Evolutionary conservation across 805 yeast species (phyloP).

Genomic region (Saccharomycopsis synnaedendra): DNA sequence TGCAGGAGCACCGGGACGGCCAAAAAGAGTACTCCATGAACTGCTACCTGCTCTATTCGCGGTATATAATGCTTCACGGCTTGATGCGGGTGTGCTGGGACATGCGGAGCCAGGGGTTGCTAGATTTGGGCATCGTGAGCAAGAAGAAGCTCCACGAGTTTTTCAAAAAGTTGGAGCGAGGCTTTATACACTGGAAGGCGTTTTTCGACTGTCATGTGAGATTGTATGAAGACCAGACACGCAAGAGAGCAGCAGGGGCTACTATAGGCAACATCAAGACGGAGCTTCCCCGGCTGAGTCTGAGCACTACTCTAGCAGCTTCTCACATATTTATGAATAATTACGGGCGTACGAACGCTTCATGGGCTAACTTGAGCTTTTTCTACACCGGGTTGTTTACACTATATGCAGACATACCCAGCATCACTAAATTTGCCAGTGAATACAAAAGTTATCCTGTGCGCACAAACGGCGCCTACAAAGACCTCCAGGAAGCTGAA

Average conservation of each 20-base stretch:
- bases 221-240: slow-evolving; percentile 6
- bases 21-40: slow-evolving; percentile 25
- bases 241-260: slow-evolving; percentile 14
- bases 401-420: slow-evolving; percentile 20
- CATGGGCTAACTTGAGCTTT: slow-evolving; percentile 25
- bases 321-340: slow-evolving; percentile 19
- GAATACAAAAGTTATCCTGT: slow-evolving; percentile 6
- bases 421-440: slow-evolving; percentile 15
- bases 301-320: background rate
- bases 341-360: slow-evolving; percentile 25
- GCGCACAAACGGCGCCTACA: background rate
- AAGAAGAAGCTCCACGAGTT: slow-evolving; percentile 20
- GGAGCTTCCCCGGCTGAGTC: background rate
- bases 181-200: slow-evolving; percentile 24
- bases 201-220: slow-evolving; percentile 25
- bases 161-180: slow-evolving; percentile 22
- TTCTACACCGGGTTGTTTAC: slow-evolving; percentile 21
- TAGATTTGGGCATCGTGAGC: slow-evolving; percentile 22
- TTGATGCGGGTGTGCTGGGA: slow-evolving; percentile 21
- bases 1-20: slow-evolving; percentile 22
- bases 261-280: background rate
- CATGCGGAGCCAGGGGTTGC: slow-evolving; percentile 19
- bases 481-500: slow-evolving; percentile 16
- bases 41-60: slow-evolving; percentile 26
- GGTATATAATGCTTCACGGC: slow-evolving; percentile 27